Base-by-base conservation (phyloP, 2,329 filamentous ascomycete species). In the Trichoderma asperellum region DNA sequence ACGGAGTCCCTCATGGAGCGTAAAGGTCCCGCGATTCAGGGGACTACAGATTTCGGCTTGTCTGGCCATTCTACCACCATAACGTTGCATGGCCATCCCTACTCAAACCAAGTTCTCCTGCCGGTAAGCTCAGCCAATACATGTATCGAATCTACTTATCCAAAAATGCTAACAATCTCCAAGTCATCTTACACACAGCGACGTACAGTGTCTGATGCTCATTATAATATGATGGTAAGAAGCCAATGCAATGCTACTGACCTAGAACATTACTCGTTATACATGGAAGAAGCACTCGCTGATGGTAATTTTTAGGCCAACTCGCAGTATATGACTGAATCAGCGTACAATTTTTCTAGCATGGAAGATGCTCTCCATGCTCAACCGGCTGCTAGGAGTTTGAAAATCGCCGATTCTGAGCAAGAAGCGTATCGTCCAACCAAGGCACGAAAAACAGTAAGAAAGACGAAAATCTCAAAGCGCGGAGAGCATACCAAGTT, bases 401-500 rank as follows among this genome's bases (percentile, higher is more conserved):
- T 24, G 24, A 60, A 27, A 47, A 7, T 35, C 8, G 14, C 32
- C 24, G 14, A 27, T 11, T 29, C 49, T 5, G 24, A 47, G 29
- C 43, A 47, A 24, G 34, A 27, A 8, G 59, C 24, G n/a, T 34
- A 14, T n/a, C 52, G 29, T 34, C n/a, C 60, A 1, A 43, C 52
- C 12, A 59, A 56, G 14, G 71, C 68, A 29, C 73, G 72, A 6
- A 72, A 73, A 34, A 71, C 76, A 34, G 71, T 73, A 60, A 77
- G 76, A 68, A 73, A 47, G 68, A 65, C 60, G 57, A 72, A 62
- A 29, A 80, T 68, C 80, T 80, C 76, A 81, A 74, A 72, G 29
- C 68, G 74, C 29, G 69, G 71, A 84, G 73, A 70, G 49, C 24
- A 65, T 27, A 47, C 29, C 8, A 24, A 35, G 14, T 47, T 35